Conservation (phyloP, 2,329 filamentous ascomycete genomes). For the Trichoderma atroviride region DNA sequence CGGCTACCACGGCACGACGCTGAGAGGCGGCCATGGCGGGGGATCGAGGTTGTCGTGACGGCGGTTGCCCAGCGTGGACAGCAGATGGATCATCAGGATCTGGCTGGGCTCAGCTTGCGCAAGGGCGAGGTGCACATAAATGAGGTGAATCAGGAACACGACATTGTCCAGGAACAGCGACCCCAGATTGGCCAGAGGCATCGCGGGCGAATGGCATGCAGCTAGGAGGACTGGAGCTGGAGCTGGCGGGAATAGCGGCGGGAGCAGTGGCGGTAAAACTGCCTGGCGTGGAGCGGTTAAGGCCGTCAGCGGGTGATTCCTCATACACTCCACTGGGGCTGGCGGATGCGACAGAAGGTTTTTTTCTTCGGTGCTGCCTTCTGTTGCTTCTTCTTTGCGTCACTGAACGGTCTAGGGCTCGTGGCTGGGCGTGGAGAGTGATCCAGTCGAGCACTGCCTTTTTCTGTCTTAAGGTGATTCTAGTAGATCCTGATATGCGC, state of each 20-base stretch:
- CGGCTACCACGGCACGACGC: conserved; percentile 25
- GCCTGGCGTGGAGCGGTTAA: not conserved
- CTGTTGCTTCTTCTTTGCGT: not conserved
- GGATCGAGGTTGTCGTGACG: conserved; percentile 52
- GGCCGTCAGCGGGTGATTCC: conserved; percentile 5
- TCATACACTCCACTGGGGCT: not conserved
- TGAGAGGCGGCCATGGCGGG: conserved; percentile 41
- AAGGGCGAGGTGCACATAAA: conserved; percentile 56
- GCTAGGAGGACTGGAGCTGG: not conserved
- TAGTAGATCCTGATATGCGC: not conserved
- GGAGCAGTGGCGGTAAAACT: not conserved
- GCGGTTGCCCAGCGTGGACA: conserved; percentile 51
- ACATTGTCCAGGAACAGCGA: conserved; percentile 55
- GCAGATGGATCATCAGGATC: conserved; percentile 51
- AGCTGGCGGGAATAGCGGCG: not conserved
- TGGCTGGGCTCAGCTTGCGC: conserved; percentile 52
- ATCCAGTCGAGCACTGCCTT: not conserved
- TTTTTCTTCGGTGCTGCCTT: not conserved
- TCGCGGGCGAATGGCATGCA: conserved; percentile 32
- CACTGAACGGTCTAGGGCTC: not conserved
- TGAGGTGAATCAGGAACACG: conserved; percentile 57
- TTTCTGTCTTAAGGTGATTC: not conserved
- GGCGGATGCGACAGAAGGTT: not conserved
- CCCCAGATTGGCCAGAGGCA: conserved; percentile 57
- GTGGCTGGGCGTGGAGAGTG: not conserved